Evolutionary conservation across 805 yeast genomes (phyloP).

Genomic region (Starmera caribaea): DNA sequence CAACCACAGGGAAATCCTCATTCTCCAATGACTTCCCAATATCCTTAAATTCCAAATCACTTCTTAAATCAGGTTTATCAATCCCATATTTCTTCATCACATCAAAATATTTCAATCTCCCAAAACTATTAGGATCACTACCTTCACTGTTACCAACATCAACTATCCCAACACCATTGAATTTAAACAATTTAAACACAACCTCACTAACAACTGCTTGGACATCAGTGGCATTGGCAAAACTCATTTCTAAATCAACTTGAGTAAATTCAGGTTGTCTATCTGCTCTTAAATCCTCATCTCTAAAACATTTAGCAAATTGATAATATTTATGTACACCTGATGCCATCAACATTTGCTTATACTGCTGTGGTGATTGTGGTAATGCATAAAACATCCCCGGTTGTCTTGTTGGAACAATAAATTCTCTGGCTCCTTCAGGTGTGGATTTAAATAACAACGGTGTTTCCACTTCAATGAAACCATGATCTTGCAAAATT

Average conservation of each 20-base stretch:
- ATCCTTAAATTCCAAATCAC: constrained; percentile 28
- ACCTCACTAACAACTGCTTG: constrained; percentile 51
- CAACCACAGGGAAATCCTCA: constrained; percentile 56
- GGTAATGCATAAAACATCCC: constrained; percentile 78
- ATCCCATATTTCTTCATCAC: constrained; percentile 75
- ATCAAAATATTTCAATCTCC: constrained; percentile 50
- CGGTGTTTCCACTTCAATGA: constrained; percentile 89
- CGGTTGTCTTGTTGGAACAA: constrained; percentile 76
- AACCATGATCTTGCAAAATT: constrained; percentile 31
- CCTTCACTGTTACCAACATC: constrained; percentile 10
- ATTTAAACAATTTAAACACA: constrained; percentile 32
- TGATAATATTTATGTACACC: constrained; percentile 85
- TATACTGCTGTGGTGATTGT: constrained; percentile 97
- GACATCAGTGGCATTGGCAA: constrained; percentile 61
- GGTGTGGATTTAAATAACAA: constrained; percentile 91
- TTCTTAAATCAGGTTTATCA: constrained; percentile 90
- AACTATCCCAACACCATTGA: constrained; percentile 38
- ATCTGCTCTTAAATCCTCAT: constrained; percentile 90
- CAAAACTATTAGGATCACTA: constrained; percentile 18
- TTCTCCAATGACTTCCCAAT: constrained; percentile 24
- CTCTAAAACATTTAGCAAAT: constrained; percentile 89
- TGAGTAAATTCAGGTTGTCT: constrained; percentile 98
- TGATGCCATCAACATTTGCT: constrained; percentile 89
- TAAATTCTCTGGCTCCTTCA: constrained; percentile 93
- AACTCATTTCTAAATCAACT: constrained; percentile 91